These are phyloP conservation scores for Trichoderma guizhouense DNA, from an alignment of 2,329 filamentous ascomycete genomes.

Conservation along the genomic window DNA sequence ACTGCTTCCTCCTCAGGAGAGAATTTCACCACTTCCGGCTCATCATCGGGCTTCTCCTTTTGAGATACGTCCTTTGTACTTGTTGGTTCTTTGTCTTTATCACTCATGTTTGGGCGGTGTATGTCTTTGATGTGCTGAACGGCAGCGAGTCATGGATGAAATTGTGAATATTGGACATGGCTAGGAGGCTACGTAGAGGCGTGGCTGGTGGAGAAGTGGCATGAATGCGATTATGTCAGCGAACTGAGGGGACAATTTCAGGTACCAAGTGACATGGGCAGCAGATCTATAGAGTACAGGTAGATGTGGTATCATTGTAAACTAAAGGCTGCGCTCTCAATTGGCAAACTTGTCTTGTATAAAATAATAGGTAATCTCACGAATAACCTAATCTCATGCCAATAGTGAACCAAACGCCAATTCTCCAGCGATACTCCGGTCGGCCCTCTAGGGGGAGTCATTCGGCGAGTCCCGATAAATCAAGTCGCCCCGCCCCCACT, in stretches of 20 bases:
- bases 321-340: background rate
- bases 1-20: slow-evolving; percentile 56
- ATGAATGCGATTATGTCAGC: slow-evolving; percentile 9
- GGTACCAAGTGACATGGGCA: background rate
- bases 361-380: background rate
- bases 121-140: background rate
- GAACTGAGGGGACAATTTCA: background rate
- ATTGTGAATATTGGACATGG: background rate
- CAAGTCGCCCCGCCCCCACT: slow-evolving; percentile 12
- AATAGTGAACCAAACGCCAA: too few relatives aligned
- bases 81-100: background rate
- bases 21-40: slow-evolving; percentile 38
- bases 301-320: background rate
- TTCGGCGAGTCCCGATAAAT: background rate
- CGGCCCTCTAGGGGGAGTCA: background rate
- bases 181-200: background rate
- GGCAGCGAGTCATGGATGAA: background rate
- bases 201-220: background rate
- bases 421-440: background rate
- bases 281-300: too few relatives aligned
- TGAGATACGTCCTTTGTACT: background rate
- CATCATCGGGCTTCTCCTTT: slow-evolving; percentile 17
- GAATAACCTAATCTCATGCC: too few relatives aligned
- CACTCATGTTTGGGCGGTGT: background rate
- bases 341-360: background rate